Base-by-base conservation (phyloP, 495 filamentous ascomycete genomes). In the Penicillium subrubescens region DNA sequence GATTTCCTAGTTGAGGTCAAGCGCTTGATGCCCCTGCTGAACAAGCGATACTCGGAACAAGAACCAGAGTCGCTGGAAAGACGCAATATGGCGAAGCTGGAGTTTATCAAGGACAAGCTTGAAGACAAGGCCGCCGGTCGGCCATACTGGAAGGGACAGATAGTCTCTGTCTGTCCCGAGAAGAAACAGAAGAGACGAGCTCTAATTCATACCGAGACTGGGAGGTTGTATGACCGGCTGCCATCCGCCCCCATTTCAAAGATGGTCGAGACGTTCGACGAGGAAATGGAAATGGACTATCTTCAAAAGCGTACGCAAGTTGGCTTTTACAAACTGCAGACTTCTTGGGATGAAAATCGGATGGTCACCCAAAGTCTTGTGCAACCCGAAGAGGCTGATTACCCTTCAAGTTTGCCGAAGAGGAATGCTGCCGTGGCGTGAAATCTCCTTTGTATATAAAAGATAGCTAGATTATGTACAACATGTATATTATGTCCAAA, bases 1-100 rank as follows among this genome's bases (percentile, higher is more conserved):
- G 70, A 75, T 41, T 75, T 82, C 46, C 61, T 78, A 8, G 74
- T 73, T 33, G 80, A 82, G 48, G 67, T 64, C 10, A 63, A 67
- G 33, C 74, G 75, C 8, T 63, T 77, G 29, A 35, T 79, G 25
- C 50, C 60, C 19, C 25, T 44, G 3, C 48, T 73, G 46, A 61
- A 73, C 31, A 44, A 33, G 8, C 12, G 50, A 5, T 43, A 52
- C 34, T 19, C 60, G 10, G 21, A 57, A 41, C 44, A 33, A 59
- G 23, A 50, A 17, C 8, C 25, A 12, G 34, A 33, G 21, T 55
- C 21, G 19, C 41, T 25, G 25, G 33, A 55, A 35, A 23, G n/a
- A 6, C n/a, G 57, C n/a, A 34, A 46, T 44, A 64, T 60, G 61
- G 41, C 44, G 67, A 69, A 27, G 39, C 59, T 77, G 15, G 50